Percentiles rank a stretch among this genome's conserved stretches.
Conservation (phyloP, 169 alveolate species). For the Plasmodium knowlesi region DNA sequence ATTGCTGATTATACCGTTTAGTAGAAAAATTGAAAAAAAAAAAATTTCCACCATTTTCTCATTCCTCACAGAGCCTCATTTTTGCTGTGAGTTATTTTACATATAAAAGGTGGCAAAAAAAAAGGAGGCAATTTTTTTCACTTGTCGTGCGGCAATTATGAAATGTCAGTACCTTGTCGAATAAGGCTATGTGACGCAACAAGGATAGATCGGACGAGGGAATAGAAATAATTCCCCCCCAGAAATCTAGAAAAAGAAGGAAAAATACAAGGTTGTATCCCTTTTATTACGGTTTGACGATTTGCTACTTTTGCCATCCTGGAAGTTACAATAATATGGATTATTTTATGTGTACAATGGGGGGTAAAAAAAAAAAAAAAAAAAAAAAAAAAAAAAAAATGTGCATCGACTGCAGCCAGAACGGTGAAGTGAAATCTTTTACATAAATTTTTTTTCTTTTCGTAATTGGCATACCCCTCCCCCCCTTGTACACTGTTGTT, state of each 20-base stretch:
- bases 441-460: background rate
- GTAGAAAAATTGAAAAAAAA: background rate
- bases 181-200: background rate
- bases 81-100: background rate
- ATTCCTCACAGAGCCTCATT: background rate
- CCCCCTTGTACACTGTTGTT: background rate
- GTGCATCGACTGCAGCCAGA: background rate
- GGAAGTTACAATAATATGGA: background rate
- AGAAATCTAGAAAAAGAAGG: background rate
- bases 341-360: background rate
- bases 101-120: background rate
- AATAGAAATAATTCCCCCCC: background rate
- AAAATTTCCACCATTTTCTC: background rate
- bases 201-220: background rate
- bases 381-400: no score
- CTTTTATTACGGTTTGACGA: background rate
- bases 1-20: background rate
- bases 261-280: background rate
- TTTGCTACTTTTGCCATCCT: background rate
- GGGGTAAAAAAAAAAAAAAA: no score
- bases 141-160: background rate
- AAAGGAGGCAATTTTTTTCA: background rate
- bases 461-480: background rate
- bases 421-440: background rate
- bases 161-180: no score